phyloP scores from a whole-genome alignment of 441 rosid species.

The Cnidoscolus chayamansa region DNA sequence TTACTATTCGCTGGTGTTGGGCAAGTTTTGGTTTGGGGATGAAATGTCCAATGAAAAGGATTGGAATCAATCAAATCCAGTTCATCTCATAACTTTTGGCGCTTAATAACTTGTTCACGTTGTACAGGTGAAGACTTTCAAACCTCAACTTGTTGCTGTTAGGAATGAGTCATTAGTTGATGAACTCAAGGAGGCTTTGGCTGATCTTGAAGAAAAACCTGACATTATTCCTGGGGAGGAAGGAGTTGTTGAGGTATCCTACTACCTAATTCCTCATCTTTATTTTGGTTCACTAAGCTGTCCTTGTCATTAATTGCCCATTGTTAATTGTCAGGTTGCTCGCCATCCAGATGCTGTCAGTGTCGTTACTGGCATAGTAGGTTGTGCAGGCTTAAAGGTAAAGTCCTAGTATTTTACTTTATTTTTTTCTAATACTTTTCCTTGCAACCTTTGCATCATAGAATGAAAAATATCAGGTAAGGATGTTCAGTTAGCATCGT shows the following conservation, averaged over 20 bases:
- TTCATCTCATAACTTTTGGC: slow-evolving; percentile 2
- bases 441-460: background rate
- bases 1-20: background rate
- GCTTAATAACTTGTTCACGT: slow-evolving; percentile 13
- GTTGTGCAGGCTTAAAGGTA: slow-evolving; percentile 93
- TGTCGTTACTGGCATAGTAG: slow-evolving; percentile 90
- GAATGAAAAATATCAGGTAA: background rate
- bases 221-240: slow-evolving; percentile 87
- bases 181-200: slow-evolving; percentile 83
- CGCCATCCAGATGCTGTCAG: slow-evolving; percentile 87
- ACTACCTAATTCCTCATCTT: slow-evolving; percentile 8
- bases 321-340: slow-evolving; percentile 58
- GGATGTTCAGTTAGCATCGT: background rate
- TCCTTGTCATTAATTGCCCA: slow-evolving; percentile 17
- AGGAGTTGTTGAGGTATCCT: slow-evolving; percentile 71
- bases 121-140: slow-evolving; percentile 72
- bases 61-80: slow-evolving; percentile 5
- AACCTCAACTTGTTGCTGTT: slow-evolving; percentile 77
- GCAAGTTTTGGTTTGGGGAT: background rate
- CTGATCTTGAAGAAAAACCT: slow-evolving; percentile 66
- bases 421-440: background rate
- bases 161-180: slow-evolving; percentile 63
- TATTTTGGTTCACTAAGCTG: slow-evolving; percentile 9
- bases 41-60: background rate
- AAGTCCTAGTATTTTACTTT: background rate